Conservation (phyloP, 2,329 filamentous ascomycete species). For the Sarocladium oryzae region DNA sequence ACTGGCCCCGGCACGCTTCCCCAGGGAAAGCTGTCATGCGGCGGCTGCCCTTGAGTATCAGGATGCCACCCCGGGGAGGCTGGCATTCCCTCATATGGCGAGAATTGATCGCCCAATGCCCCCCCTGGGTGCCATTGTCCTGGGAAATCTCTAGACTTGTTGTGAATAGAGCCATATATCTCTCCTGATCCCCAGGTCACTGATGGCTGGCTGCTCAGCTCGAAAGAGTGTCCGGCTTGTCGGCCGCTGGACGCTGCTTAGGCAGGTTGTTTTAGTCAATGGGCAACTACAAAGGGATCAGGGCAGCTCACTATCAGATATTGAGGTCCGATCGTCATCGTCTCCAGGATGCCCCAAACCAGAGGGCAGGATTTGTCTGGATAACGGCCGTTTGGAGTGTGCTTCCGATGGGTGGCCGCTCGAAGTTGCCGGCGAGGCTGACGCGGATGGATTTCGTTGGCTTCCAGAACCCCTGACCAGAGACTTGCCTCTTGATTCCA, state of each 20-base stretch:
- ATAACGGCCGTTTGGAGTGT: constrained; percentile 33
- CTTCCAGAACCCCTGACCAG: constrained; percentile 28
- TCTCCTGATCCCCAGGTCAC: not conserved
- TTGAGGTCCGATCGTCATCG: not conserved
- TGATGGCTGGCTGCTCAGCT: constrained; percentile 1
- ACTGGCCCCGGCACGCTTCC: constrained; percentile 33
- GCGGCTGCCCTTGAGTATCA: not conserved
- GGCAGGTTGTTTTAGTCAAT: not conserved
- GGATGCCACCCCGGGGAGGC: constrained; percentile 23
- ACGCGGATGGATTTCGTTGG: constrained; percentile 35
- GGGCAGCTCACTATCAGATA: constrained; percentile 1
- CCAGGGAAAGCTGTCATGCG: constrained; percentile 28
- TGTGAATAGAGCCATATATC: not conserved
- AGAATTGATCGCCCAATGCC: constrained; percentile 42
- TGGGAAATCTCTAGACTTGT: not conserved
- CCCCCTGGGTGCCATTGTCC: constrained; percentile 16
- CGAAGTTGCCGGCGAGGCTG: constrained; percentile 42
- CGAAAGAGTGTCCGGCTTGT: not conserved
- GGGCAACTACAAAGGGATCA: no score
- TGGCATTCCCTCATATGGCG: constrained; percentile 35
- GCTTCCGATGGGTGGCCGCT: constrained; percentile 36
- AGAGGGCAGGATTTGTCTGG: constrained; percentile 32
- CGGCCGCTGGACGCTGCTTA: constrained; percentile 1
- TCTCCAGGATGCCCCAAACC: not conserved
- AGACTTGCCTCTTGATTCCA: constrained; percentile 37